Evolutionary conservation across 192 early-diverging fungal genomes (phyloP).

Genomic region (Backusella parvicylindrica): DNA sequence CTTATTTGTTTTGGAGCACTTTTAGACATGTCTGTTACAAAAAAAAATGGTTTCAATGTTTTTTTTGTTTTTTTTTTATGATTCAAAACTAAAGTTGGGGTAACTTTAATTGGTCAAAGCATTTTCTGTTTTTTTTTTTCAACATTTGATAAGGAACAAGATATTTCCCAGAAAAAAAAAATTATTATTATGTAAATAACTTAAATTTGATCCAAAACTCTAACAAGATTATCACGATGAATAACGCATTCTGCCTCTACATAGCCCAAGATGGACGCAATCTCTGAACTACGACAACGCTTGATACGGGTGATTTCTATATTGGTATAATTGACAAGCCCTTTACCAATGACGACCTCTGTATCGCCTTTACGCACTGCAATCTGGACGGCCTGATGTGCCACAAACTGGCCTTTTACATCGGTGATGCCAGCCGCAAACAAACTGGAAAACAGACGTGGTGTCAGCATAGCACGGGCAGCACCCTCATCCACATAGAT

Average conservation of each 20-base stretch:
- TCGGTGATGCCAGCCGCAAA: constrained; percentile 91
- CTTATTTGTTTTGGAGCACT: too few relatives aligned
- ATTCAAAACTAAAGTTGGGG: too few relatives aligned
- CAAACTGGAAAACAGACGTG: constrained; percentile 61
- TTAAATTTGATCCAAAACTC: neutral
- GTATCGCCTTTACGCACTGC: constrained; percentile 23
- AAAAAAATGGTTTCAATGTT: too few relatives aligned
- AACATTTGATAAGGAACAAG: too few relatives aligned
- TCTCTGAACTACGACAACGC: constrained; percentile 84
- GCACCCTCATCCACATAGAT: constrained; percentile 89
- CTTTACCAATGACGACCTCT: constrained; percentile 78
- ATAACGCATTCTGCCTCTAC: constrained; percentile 89
- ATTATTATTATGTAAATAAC: too few relatives aligned
- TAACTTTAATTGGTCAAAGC: too few relatives aligned
- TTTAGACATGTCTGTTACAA: too few relatives aligned
- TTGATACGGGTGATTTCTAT: constrained; percentile 82
- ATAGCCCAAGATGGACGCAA: constrained; percentile 84
- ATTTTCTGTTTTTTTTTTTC: too few relatives aligned
- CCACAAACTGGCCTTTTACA: constrained; percentile 80
- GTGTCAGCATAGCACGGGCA: constrained; percentile 67
- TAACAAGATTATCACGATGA: constrained; percentile 83
- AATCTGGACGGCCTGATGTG: constrained; percentile 81
- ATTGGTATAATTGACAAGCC: constrained; percentile 87
- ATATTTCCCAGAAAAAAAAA: neutral
- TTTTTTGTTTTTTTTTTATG: too few relatives aligned